phyloP scores from a whole-genome alignment of 2,329 filamentous ascomycete genomes.

The Cryphonectria radicalis region DNA sequence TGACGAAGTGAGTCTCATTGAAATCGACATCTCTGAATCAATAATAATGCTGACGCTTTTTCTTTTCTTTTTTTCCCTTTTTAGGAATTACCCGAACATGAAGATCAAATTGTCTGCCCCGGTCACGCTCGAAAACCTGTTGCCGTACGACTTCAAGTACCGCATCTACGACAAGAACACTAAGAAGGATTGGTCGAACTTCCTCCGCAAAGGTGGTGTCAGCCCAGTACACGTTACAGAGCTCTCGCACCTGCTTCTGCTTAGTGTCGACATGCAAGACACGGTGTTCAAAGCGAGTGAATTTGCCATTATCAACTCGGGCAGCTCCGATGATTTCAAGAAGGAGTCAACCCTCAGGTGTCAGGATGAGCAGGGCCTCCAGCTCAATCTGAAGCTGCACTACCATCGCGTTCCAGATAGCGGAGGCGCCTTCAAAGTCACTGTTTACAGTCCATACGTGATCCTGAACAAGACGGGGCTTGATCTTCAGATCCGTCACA shows the following conservation, averaged over 20 bases:
- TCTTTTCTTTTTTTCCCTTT: not conserved
- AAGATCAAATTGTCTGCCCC: constrained; percentile 88
- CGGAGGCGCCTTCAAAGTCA: constrained; percentile 94
- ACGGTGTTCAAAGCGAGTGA: constrained; percentile 94
- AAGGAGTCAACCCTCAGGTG: constrained; percentile 79
- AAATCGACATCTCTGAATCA: not conserved
- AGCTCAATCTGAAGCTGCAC: constrained; percentile 82
- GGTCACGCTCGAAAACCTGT: constrained; percentile 88
- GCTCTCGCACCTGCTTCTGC: constrained; percentile 85
- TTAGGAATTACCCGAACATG: constrained; percentile 90
- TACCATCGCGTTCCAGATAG: constrained; percentile 90
- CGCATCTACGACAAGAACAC: constrained; percentile 98
- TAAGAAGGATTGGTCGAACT: constrained; percentile 98
- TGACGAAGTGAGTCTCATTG: constrained; percentile 63
- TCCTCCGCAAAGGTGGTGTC: constrained; percentile 91
- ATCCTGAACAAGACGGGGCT: constrained; percentile 94
- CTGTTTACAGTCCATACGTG: constrained; percentile 92
- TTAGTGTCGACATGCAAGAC: constrained; percentile 97
- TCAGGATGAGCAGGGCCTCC: constrained; percentile 81
- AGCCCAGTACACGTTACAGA: constrained; percentile 98
- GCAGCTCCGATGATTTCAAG: constrained; percentile 83
- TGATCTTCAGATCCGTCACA: constrained; percentile 84
- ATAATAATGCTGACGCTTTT: constrained; percentile 38
- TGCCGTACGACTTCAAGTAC: constrained; percentile 99
- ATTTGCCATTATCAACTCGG: constrained; percentile 95